These are phyloP conservation scores for Populus hybrid DNA, from an alignment of 441 rosid species.

Conservation along the genomic window DNA sequence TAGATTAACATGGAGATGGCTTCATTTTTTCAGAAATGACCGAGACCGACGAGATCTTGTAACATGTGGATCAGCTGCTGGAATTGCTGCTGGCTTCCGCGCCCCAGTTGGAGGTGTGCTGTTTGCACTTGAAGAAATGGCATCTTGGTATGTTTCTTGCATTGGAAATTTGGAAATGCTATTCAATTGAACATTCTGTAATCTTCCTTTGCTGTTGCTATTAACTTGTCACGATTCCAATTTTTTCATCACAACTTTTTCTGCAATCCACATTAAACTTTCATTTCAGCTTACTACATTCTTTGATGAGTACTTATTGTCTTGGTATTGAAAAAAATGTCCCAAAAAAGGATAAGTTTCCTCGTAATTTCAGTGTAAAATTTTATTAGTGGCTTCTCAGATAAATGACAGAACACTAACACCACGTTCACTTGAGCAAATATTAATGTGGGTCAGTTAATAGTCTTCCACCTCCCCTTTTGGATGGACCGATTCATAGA, in stretches of 20 bases:
- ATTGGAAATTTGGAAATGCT: background rate
- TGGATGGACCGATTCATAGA: background rate
- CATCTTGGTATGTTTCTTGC: constrained; percentile 60
- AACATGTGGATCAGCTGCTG: constrained; percentile 90
- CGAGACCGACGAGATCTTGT: constrained; percentile 83
- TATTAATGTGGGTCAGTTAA: background rate
- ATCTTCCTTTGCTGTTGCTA: background rate
- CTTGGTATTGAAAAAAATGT: background rate
- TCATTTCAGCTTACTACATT: background rate
- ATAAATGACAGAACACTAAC: background rate
- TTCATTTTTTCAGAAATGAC: constrained; percentile 67
- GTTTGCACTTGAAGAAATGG: constrained; percentile 88
- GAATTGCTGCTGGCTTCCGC: constrained; percentile 84
- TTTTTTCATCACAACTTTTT: background rate
- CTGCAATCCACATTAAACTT: background rate
- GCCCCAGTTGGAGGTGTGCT: constrained; percentile 89
- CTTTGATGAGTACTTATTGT: background rate
- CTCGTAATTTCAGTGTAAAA: background rate
- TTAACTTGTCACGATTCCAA: background rate
- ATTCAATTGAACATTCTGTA: background rate
- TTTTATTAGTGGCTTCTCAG: background rate
- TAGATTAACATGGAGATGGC: constrained; percentile 68
- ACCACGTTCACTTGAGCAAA: background rate
- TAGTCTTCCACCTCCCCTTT: background rate
- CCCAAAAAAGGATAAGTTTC: background rate